Evolutionary conservation across 768 basidiomycete genomes (phyloP).

Genomic region (Russula sp.): DNA sequence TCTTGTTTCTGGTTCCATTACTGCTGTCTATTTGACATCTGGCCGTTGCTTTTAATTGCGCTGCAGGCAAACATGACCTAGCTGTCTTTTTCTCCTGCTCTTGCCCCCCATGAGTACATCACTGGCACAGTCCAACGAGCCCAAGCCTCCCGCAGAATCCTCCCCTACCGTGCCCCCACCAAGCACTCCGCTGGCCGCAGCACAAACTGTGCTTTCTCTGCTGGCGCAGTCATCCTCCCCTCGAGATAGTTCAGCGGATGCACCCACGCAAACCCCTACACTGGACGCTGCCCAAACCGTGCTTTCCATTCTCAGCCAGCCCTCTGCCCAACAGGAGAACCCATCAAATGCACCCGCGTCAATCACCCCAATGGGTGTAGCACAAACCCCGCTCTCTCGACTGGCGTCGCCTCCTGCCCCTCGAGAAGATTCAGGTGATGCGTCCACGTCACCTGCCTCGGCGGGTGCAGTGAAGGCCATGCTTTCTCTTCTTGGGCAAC

Average conservation of each 20-base stretch:
- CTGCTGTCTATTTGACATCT: slow-evolving; percentile 2
- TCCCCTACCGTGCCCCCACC: not conserved
- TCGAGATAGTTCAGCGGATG: too few species aligned
- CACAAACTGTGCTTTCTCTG: too few species aligned
- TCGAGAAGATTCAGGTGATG: too few species aligned
- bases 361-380: not conserved
- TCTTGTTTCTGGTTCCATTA: slow-evolving; percentile 2
- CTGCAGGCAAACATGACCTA: not conserved
- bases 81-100: not conserved
- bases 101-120: not conserved
- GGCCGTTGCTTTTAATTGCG: not conserved
- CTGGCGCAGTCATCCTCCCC: too few species aligned
- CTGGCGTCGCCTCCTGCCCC: not conserved
- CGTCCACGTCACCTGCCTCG: too few species aligned
- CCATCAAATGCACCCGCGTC: not conserved
- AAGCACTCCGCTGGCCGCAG: not conserved
- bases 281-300: not conserved
- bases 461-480: too few species aligned
- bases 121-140: not conserved
- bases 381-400: not conserved
- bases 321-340: too few species aligned
- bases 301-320: not conserved
- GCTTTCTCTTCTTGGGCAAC: too few species aligned
- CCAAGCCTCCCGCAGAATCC: not conserved
- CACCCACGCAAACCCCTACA: too few species aligned